Conservation (phyloP, 2,329 filamentous ascomycete species). For the Tolypocladium endophyticum region DNA sequence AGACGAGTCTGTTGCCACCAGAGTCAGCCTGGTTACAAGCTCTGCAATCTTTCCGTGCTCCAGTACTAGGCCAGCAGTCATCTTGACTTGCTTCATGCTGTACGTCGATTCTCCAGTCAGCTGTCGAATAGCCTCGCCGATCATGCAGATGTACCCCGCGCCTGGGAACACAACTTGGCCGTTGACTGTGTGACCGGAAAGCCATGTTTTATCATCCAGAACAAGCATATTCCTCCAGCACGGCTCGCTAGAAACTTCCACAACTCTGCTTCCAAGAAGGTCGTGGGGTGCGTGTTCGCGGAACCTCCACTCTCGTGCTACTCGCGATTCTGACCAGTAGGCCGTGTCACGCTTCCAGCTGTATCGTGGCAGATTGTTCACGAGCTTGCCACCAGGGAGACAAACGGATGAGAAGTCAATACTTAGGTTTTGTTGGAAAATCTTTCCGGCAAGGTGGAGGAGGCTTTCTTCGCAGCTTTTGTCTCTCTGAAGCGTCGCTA, state of each 20-base stretch:
- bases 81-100: constrained; percentile 9
- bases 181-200: constrained; percentile 24
- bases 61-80: constrained; percentile 17
- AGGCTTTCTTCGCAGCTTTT: constrained; percentile 4
- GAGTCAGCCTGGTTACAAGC: constrained; percentile 17
- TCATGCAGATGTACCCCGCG: constrained; percentile 24
- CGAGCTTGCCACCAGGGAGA: constrained; percentile 1
- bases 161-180: constrained; percentile 24
- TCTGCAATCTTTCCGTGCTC: constrained; percentile 14
- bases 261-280: constrained; percentile 15
- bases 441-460: constrained; percentile 14
- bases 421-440: constrained; percentile 8
- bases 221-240: constrained; percentile 12
- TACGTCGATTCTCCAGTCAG: constrained; percentile 1
- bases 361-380: constrained; percentile 23
- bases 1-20: constrained; percentile 7
- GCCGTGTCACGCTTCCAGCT: constrained; percentile 24
- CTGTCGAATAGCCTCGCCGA: constrained; percentile 16
- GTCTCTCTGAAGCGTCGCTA: constrained; percentile 7
- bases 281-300: constrained; percentile 24
- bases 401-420: constrained; percentile 6
- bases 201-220: constrained; percentile 19
- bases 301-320: constrained; percentile 18
- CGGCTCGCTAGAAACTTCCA: constrained; percentile 5
- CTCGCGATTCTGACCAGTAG: constrained; percentile 21